phyloP scores from a whole-genome alignment of 2,329 filamentous ascomycete species.

The Sporothrix pseudoabietina region DNA sequence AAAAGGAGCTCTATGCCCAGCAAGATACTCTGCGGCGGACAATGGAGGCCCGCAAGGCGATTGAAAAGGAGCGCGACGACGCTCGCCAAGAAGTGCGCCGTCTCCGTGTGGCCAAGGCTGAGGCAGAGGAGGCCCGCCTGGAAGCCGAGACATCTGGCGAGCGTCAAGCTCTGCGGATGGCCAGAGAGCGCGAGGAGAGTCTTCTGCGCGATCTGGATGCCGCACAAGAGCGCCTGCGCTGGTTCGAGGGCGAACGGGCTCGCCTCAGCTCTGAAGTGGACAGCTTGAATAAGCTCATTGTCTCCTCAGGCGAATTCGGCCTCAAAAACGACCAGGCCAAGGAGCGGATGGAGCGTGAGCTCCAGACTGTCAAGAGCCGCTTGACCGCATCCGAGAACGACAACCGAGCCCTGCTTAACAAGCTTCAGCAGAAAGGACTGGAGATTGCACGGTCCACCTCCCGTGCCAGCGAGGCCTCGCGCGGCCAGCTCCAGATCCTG shows the following conservation, averaged over 20 bases:
- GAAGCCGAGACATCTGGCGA: conserved; percentile 81
- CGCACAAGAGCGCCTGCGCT: conserved; percentile 73
- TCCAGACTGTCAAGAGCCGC: conserved; percentile 87
- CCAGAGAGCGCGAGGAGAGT: conserved; percentile 76
- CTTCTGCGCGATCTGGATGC: conserved; percentile 79
- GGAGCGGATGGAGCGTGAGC: conserved; percentile 85
- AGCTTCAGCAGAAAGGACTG: conserved; percentile 94
- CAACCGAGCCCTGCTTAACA: conserved; percentile 92
- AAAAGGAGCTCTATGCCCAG: conserved; percentile 95
- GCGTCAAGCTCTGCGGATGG: conserved; percentile 73
- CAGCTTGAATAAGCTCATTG: conserved; percentile 81
- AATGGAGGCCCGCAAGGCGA: conserved; percentile 75
- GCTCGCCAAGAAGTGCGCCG: conserved; percentile 82
- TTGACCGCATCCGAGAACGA: conserved; percentile 93
- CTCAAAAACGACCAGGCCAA: conserved; percentile 92
- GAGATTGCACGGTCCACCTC: conserved; percentile 92
- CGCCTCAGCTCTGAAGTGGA: conserved; percentile 80
- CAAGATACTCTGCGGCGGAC: conserved; percentile 87
- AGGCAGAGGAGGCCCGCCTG: conserved; percentile 81
- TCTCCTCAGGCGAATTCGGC: conserved; percentile 86
- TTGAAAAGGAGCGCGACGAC: conserved; percentile 86
- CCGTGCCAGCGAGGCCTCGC: conserved; percentile 79
- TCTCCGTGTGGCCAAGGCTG: conserved; percentile 78
- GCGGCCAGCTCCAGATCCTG: conserved; percentile 72
- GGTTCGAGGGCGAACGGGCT: conserved; percentile 76